phyloP scores from a whole-genome alignment of 2,329 filamentous ascomycete genomes.

The Curvularia sp. region DNA sequence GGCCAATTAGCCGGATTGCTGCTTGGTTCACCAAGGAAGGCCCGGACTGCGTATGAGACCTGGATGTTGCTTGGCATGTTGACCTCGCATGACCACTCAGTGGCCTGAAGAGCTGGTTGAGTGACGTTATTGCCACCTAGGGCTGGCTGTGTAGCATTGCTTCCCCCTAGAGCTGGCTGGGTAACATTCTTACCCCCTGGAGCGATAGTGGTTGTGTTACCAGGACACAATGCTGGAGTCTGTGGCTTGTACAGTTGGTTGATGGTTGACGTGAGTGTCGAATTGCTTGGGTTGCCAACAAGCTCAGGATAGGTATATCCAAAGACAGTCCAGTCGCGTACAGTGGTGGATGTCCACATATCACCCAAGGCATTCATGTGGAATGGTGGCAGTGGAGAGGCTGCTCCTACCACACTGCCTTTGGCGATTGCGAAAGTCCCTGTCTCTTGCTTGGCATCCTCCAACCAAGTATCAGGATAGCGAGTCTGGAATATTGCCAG shows the following conservation, averaged over 20 bases:
- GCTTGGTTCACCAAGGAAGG: constrained; percentile 39
- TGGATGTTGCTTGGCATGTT: constrained; percentile 44
- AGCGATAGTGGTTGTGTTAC: constrained; percentile 20
- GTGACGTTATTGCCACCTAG: constrained; percentile 8
- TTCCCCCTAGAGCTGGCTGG: constrained; percentile 15
- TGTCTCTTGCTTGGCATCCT: constrained; percentile 30
- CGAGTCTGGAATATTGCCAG: constrained; percentile 38
- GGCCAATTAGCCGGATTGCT: constrained; percentile 42
- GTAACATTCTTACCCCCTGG: constrained; percentile 7
- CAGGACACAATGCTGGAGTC: constrained; percentile 34
- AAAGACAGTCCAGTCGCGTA: constrained; percentile 40
- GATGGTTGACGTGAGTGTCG: constrained; percentile 36
- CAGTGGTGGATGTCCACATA: constrained; percentile 39
- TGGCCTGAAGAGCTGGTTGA: constrained; percentile 27
- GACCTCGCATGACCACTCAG: constrained; percentile 41
- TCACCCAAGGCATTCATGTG: constrained; percentile 44
- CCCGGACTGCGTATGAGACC: constrained; percentile 42
- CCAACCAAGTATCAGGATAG: constrained; percentile 45
- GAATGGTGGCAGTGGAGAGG: constrained; percentile 38
- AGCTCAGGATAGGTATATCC: constrained; percentile 47
- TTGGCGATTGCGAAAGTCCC: constrained; percentile 32
- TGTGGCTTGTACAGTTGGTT: constrained; percentile 39
- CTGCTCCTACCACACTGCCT: constrained; percentile 29
- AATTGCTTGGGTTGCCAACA: constrained; percentile 33
- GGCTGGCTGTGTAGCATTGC: constrained; percentile 7